Conservation (phyloP, 371 early-diverging fungal genomes). For the Rhizopus microsporus region DNA sequence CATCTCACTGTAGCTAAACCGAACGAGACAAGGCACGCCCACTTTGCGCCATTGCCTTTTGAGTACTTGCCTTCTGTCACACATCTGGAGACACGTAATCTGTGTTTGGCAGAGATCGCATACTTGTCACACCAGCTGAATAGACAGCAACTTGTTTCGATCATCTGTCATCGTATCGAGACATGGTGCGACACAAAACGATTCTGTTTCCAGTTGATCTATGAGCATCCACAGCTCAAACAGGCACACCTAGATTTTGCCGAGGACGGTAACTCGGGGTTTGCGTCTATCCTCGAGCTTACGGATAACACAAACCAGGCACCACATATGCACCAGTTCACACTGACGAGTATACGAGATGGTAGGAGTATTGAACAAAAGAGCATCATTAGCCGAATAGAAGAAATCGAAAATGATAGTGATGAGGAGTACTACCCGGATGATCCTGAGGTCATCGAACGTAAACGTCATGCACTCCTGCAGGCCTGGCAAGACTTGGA, state of each 20-base stretch:
- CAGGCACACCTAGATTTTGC: constrained; percentile 10
- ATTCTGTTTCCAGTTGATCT: constrained; percentile 16
- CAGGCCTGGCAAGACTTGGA: constrained; percentile 11
- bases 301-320: not conserved
- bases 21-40: constrained; percentile 21
- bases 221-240: constrained; percentile 3
- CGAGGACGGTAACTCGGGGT: constrained; percentile 24
- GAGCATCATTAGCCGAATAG: constrained; percentile 8
- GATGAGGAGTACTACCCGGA: constrained; percentile 11
- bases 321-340: constrained; percentile 3
- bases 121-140: constrained; percentile 12
- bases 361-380: constrained; percentile 11
- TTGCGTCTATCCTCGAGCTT: constrained; percentile 16
- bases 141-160: not conserved
- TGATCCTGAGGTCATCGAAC: constrained; percentile 10
- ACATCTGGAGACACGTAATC: constrained; percentile 18
- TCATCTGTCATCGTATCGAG: constrained; percentile 20
- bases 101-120: constrained; percentile 26
- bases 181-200: constrained; percentile 26
- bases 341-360: constrained; percentile 19
- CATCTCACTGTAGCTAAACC: constrained; percentile 18
- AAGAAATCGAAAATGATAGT: constrained; percentile 9
- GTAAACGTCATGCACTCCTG: not conserved
- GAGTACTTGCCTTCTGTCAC: constrained; percentile 8
- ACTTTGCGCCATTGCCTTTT: constrained; percentile 18